Evolutionary conservation across 768 basidiomycete genomes (phyloP), one percentile per base, ranked within the genome.

Genomic region (Leccinum subgranulosum): DNA sequence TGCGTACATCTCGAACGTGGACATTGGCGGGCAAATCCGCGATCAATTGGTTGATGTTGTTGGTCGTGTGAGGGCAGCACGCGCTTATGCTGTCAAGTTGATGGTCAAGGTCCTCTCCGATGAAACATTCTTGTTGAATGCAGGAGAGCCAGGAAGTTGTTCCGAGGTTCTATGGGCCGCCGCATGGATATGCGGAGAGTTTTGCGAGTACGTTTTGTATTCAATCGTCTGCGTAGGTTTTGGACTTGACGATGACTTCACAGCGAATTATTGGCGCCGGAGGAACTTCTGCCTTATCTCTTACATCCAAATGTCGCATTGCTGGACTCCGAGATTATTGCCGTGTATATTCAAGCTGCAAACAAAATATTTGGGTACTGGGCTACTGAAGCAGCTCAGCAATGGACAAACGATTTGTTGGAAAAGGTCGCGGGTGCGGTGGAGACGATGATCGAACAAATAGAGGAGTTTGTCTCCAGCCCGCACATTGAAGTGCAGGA

Each of bases 181-280:
- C 10, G 93, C 94, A 6, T 99, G 92, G 91, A 90, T 98, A 63
- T 94, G 92, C 60, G 96, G 95, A 19, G 97, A 99, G 74, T 92
- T 93, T 70, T 87, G 89, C 81, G 80, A 85, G 95, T 94, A 64
- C 69, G 88, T 77, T 21, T 54, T 23, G 6, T 14, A 29, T 33
- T 17, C 19, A 14, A 25, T 31, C 21, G 7, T 17, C 1, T 7
- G 17, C 1, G 11, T 23, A 3, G 17, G 41, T 17, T 29, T 50
- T 33, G 65, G 19, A 64, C 19, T 60, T 54, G 55, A 15, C 55
- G 53, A 23, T 49, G 12, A 29, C 29, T 39, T 55, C 48, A 33
- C 65, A 94, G 93, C 47, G 88, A 93, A 62, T 77, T 94, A n/a
- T 72, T 81, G 0, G 88, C 91, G 48, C 89, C 91, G 0, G 86